Conservation (phyloP, 2,329 filamentous ascomycete genomes). For the Teratosphaeriaceae sp. region DNA sequence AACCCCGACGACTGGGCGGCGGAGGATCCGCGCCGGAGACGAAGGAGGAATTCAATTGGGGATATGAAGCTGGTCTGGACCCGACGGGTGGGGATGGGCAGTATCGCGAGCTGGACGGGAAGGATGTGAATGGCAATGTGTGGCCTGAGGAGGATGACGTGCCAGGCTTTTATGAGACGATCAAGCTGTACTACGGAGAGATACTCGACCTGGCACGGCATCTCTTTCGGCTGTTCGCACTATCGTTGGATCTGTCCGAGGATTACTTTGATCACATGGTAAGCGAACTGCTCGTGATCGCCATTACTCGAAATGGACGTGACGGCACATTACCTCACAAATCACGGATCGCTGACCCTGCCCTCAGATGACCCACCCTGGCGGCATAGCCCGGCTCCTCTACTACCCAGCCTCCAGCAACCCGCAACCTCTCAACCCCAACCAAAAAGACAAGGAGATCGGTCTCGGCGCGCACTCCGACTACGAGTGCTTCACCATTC, state of each 20-base stretch:
- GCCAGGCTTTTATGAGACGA: slow-evolving; percentile 32
- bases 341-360: too few species aligned
- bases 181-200: slow-evolving; percentile 34
- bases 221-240: slow-evolving; percentile 36
- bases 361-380: slow-evolving; percentile 33
- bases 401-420: slow-evolving; percentile 32
- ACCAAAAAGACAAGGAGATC: slow-evolving; percentile 24
- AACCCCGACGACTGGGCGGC: slow-evolving; percentile 29
- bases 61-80: slow-evolving; percentile 36
- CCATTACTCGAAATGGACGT: too few species aligned
- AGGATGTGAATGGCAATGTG: slow-evolving; percentile 28
- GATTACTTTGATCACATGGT: slow-evolving; percentile 34
- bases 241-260: slow-evolving; percentile 33
- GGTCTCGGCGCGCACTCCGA: slow-evolving; percentile 33
- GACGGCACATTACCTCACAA: not conserved
- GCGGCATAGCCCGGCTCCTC: slow-evolving; percentile 34
- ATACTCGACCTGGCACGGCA: slow-evolving; percentile 34
- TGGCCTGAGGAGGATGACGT: slow-evolving; percentile 35
- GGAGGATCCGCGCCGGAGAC: slow-evolving; percentile 27
- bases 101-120: slow-evolving; percentile 37
- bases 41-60: slow-evolving; percentile 39
- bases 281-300: slow-evolving; percentile 6
- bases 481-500: slow-evolving; percentile 27
- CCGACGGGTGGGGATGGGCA: slow-evolving; percentile 35
- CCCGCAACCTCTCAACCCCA: slow-evolving; percentile 12